Evolutionary conservation across 1,139 yeast genomes (phyloP), one percentile per base, ranked within the genome.

Genomic region (Tardiomyces blankii): DNA sequence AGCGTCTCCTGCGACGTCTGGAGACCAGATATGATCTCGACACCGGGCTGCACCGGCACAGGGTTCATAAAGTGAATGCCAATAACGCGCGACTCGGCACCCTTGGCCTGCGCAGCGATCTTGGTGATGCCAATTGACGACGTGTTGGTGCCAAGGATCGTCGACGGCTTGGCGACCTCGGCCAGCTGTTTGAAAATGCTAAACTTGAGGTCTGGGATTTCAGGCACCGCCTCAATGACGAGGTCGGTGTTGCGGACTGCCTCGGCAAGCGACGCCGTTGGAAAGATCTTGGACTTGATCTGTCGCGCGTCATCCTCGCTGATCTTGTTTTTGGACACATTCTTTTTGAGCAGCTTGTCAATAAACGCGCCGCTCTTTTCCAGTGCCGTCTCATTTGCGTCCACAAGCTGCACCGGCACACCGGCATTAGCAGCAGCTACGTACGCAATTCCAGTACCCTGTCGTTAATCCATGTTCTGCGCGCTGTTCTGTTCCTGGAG

Each of bases 51-150:
- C 19, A 69, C 73, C 1, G 73, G 73, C 21, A 69, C 73, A 4
- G 73, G 73, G 57, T 69, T 69, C 72, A 69, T 68, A 54, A 69
- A 68, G 51, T 69, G 73, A 32, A 68, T 65, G 27, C 72, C 67
- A 44, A 69, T 59, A 16, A 69, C 73, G 13, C 73, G 58, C 45
- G 52, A 46, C 48, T 67, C 72, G 21, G 71, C 71, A 8, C 69
- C 68, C 42, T 55, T 58, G 13, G 68, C 69, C 13, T 70, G 67
- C 23, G 72, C 69, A 2, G 73, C 73, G 44, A 69, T 66, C 52
- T 62, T 61, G 45, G 73, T 68, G 55, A 69, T 67, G 38, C 69
- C 61, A 47, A 69, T 69, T 21, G 72, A 67, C 42, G 72, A 68
- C 12, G 73, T 69, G 56, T 69, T 69, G 38, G 72, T 64, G n/a